Base-by-base conservation (phyloP, 352 stramenopile species). In the Phytophthora fragariaefolia region DNA sequence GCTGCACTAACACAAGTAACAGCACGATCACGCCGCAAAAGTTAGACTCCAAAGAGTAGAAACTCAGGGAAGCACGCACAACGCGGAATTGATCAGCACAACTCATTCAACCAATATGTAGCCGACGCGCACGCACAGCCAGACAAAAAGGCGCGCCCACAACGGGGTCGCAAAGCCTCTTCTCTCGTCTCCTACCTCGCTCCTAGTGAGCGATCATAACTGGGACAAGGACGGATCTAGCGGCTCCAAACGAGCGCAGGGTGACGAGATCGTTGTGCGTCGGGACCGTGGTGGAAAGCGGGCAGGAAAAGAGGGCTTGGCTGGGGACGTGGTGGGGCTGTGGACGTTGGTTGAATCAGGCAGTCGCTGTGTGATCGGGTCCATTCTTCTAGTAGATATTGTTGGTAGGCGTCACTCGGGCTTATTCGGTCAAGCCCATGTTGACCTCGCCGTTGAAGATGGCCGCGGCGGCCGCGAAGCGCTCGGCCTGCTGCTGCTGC, bases 391-490 rank as follows among this genome's bases (percentile, higher is more conserved):
- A 78, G 69, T 72, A 78, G 63, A 70, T 75, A 77, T 75, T 77
- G 63, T 67, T 65, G 32, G 52, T 45, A 64, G 24, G 28, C 40
- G 27, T 9, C 34, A 23, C 17, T 2, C 10, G 45, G 24, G 32
- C 71, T 83, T 91, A 92, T 74, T 92, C 83, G 32, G 76, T 79
- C 66, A 93, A 73, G 30, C 87, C 87, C 87, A 96, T 96, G 86
- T 96, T 96, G 51, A 96, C 87, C 77, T 96, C 87, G 42, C 87
- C 87, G 66, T 93, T 92, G 67, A 96, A 96, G 68, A 96, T 93
- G 69, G 86, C 72, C 13, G 85, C 87, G 17, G 87, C 87, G 4
- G 83, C 83, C 3, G 86, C 85, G 53, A 96, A 96, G 59, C 87
- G 87, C 66, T 96, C 84, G 8, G 85, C 84, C 72, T 96, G 87